Evolutionary conservation across 2,329 filamentous ascomycete genomes (phyloP).

Genomic region (Colletotrichum gloeosporioides): DNA sequence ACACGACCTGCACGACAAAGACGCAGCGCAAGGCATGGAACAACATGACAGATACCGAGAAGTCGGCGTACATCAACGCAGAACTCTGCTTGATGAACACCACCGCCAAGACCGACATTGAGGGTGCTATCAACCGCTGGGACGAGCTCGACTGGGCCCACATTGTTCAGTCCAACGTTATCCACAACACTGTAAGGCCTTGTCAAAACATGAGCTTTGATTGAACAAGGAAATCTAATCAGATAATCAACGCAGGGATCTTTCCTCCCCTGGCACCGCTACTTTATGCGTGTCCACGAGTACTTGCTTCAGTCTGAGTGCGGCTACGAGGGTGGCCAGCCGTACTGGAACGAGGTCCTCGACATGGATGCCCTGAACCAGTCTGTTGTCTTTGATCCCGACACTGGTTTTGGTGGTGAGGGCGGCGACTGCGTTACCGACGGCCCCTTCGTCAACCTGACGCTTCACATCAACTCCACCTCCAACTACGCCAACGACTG

Average conservation of each 20-base stretch:
- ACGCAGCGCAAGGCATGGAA: constrained; percentile 15
- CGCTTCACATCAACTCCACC: constrained; percentile 8
- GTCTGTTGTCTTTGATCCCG: constrained; percentile 1
- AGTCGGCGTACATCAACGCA: constrained; percentile 22
- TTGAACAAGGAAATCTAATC: not conserved
- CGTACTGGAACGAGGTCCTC: constrained; percentile 19
- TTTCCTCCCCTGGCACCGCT: constrained; percentile 35
- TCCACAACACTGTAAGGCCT: constrained; percentile 16
- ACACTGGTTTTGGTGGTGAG: constrained; percentile 10
- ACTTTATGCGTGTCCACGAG: constrained; percentile 33
- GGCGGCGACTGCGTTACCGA: constrained; percentile 5
- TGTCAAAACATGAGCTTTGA: constrained; percentile 18
- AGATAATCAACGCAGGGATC: constrained; percentile 20
- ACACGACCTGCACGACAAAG: constrained; percentile 1
- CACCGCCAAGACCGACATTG: constrained; percentile 4
- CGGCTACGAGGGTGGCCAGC: constrained; percentile 31
- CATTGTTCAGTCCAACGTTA: constrained; percentile 17
- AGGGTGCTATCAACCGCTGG: constrained; percentile 16
- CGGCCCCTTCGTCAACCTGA: constrained; percentile 13
- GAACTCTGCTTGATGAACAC: constrained; percentile 23
- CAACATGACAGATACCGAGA: constrained; percentile 20
- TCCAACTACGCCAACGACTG: not conserved
- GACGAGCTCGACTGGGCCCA: constrained; percentile 23
- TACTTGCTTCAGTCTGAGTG: constrained; percentile 29
- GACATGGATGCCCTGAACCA: constrained; percentile 2